Evolutionary conservation across 345 rosid species (phyloP).

Genomic region (Rubroshorea leprosula): DNA sequence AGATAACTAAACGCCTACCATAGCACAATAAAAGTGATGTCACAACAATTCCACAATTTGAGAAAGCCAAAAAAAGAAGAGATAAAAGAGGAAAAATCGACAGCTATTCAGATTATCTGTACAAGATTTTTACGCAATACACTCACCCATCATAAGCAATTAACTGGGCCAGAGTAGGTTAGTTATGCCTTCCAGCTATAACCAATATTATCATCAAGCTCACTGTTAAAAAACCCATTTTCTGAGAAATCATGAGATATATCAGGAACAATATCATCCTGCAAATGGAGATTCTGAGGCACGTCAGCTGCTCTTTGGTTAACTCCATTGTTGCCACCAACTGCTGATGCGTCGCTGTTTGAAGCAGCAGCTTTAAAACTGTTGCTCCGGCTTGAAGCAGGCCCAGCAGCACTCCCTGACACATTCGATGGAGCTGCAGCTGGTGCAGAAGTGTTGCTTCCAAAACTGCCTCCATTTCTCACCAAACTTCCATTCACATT

Average conservation of each 20-base stretch:
- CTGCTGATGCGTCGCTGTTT: constrained; percentile 54
- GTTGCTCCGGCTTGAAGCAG: constrained; percentile 51
- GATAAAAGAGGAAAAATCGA: constrained; percentile 6
- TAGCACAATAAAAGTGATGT: constrained; percentile 24
- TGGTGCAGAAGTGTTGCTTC: constrained; percentile 32
- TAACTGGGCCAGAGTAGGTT: constrained; percentile 22
- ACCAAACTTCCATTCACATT: constrained; percentile 26
- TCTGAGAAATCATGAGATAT: constrained; percentile 58
- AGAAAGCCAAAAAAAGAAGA: constrained; percentile 3
- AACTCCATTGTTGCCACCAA: constrained; percentile 36
- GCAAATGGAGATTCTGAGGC: constrained; percentile 46
- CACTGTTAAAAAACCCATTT: constrained; percentile 59
- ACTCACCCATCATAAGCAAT: constrained; percentile 20
- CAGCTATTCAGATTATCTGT: constrained; percentile 40
- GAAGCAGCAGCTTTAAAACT: constrained; percentile 56
- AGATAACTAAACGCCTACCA: constrained; percentile 27
- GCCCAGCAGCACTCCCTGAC: constrained; percentile 35
- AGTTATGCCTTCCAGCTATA: constrained; percentile 63
- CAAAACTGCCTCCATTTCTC: constrained; percentile 34
- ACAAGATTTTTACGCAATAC: constrained; percentile 22
- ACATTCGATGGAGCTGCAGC: constrained; percentile 34
- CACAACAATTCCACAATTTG: constrained; percentile 39
- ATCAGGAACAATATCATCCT: constrained; percentile 57
- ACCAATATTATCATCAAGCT: constrained; percentile 56
- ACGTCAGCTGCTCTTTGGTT: constrained; percentile 42